Evolutionary conservation across 2,329 filamentous ascomycete species (phyloP).

Genomic region (Pestalotiopsis sp.): DNA sequence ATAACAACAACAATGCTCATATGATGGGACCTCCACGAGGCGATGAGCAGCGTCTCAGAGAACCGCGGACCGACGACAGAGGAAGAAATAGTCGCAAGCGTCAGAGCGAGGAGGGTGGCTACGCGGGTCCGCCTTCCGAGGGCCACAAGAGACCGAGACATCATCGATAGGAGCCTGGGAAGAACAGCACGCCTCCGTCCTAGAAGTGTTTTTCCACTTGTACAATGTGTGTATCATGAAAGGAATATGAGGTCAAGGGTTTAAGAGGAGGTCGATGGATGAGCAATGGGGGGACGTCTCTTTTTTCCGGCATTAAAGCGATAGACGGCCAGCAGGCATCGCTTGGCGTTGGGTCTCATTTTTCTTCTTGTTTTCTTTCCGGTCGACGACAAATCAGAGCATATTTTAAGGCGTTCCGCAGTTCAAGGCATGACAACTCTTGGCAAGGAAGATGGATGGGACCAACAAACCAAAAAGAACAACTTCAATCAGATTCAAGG

Average conservation of each 20-base stretch:
- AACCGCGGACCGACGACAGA: constrained; percentile 37
- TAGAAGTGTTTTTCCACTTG: not conserved
- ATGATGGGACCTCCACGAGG: constrained; percentile 37
- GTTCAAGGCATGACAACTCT: not conserved
- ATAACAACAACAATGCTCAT: constrained; percentile 33
- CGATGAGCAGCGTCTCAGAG: constrained; percentile 35
- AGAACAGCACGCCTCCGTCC: not conserved
- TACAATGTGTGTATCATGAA: not conserved
- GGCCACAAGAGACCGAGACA: constrained; percentile 54
- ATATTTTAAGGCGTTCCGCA: not conserved
- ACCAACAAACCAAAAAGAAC: not conserved
- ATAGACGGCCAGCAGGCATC: constrained; percentile 6
- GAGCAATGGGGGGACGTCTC: not conserved
- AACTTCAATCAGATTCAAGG: not conserved
- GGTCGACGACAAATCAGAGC: not conserved
- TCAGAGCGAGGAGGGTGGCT: constrained; percentile 50
- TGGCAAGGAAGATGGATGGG: not conserved
- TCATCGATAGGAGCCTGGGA: constrained; percentile 37
- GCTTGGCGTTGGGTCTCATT: not conserved
- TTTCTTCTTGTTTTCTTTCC: not conserved
- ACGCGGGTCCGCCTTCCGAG: constrained; percentile 33
- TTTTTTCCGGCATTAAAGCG: not conserved
- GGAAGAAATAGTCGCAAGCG: constrained; percentile 43
- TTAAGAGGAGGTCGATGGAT: not conserved
- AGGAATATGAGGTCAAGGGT: not conserved